phyloP scores from a whole-genome alignment of 192 early-diverging fungal genomes.

The Gaertneriomyces sp. region DNA sequence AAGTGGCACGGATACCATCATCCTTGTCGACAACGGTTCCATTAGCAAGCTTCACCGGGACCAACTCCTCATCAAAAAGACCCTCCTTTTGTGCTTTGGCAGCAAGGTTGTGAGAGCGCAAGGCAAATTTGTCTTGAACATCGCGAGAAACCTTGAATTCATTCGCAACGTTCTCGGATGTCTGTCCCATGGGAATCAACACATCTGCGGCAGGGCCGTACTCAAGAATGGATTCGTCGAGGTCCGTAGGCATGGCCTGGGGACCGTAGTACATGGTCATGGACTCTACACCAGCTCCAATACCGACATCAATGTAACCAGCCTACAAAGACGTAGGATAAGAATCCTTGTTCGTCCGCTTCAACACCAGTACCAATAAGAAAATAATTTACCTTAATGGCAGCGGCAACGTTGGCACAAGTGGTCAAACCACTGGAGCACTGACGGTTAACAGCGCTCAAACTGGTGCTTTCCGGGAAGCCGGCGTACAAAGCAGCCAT shows the following conservation, averaged over 20 bases:
- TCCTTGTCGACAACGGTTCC: conserved; percentile 81
- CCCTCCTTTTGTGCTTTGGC: conserved; percentile 84
- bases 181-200: conserved; percentile 66
- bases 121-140: conserved; percentile 90
- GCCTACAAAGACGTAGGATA: conserved; percentile 79
- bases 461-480: conserved; percentile 77
- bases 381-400: conserved; percentile 55
- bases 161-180: conserved; percentile 93
- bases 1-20: conserved; percentile 88
- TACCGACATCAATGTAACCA: conserved; percentile 87
- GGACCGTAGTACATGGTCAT: conserved; percentile 90
- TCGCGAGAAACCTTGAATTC: conserved; percentile 80
- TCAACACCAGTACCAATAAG: conserved; percentile 70
- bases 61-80: conserved; percentile 87
- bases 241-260: conserved; percentile 67
- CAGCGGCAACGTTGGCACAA: conserved; percentile 78
- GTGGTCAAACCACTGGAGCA: conserved; percentile 93
- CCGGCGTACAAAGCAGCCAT: conserved; percentile 89
- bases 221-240: conserved; percentile 71
- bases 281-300: conserved; percentile 85
- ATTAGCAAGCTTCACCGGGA: conserved; percentile 78
- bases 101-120: conserved; percentile 79
- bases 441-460: conserved; percentile 87
- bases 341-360: conserved; percentile 69
- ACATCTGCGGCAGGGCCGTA: conserved; percentile 75